phyloP scores from a whole-genome alignment of 2,329 filamentous ascomycete genomes.

The Huntiella decipiens region DNA sequence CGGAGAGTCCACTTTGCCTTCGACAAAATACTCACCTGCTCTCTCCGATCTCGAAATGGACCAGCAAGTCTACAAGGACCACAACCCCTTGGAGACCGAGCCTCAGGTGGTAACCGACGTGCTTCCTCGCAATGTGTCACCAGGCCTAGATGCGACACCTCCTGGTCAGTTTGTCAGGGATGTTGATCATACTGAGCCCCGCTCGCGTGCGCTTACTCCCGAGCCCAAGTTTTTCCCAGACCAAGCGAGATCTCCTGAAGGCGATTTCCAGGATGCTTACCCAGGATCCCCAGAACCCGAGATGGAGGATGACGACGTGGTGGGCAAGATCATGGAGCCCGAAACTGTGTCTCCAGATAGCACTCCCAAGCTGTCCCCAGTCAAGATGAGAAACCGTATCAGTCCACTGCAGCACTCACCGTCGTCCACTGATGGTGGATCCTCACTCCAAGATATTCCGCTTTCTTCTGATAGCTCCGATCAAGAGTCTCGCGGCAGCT shows the following conservation, averaged over 20 bases:
- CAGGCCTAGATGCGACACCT: neutral
- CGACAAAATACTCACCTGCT: slow-evolving; percentile 2
- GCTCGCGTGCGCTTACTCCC: slow-evolving; percentile 8
- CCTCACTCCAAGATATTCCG: slow-evolving; percentile 10
- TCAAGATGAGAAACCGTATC: neutral
- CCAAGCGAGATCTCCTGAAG: neutral
- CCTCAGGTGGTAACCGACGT: slow-evolving; percentile 1
- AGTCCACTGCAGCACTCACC: neutral
- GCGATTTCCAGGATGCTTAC: neutral
- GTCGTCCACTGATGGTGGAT: slow-evolving; percentile 3
- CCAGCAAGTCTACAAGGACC: neutral
- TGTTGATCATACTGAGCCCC: neutral
- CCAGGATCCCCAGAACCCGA: slow-evolving; percentile 3
- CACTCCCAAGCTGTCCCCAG: neutral
- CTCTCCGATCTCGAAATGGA: slow-evolving; percentile 4
- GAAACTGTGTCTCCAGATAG: neutral
- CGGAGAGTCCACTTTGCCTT: neutral
- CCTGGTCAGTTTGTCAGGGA: neutral
- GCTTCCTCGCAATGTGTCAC: neutral
- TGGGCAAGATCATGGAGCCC: neutral
- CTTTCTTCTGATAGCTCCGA: slow-evolving; percentile 10
- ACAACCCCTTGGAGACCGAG: neutral
- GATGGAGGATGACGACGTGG: neutral
- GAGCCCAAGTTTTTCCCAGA: slow-evolving; percentile 3
- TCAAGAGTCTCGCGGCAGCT: slow-evolving; percentile 6